These are phyloP conservation scores for Linnemannia hyalina DNA, from an alignment of 192 early-diverging fungal genomes.

Conservation along the genomic window DNA sequence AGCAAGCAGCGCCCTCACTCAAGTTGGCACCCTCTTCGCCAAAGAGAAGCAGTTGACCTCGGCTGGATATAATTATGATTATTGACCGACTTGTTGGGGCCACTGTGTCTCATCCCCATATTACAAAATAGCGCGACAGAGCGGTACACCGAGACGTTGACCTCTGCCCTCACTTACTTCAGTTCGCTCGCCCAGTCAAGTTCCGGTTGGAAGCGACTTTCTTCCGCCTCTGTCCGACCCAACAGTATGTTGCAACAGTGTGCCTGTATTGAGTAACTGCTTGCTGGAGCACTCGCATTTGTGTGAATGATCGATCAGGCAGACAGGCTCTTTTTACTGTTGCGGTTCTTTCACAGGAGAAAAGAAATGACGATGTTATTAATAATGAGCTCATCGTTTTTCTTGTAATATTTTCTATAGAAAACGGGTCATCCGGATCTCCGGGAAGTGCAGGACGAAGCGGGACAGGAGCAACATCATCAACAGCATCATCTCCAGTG, in stretches of 20 bases:
- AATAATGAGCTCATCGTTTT: background rate
- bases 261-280: background rate
- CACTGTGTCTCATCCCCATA: background rate
- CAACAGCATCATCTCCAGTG: constrained; percentile 34
- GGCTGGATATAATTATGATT: background rate
- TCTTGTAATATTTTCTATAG: background rate
- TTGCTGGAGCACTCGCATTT: background rate
- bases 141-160: constrained; percentile 49
- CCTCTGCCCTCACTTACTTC: constrained; percentile 50
- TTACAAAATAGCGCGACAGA: constrained; percentile 34
- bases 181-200: constrained; percentile 51
- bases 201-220: constrained; percentile 51
- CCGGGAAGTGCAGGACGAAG: constrained; percentile 4
- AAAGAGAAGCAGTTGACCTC: background rate
- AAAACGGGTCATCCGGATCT: constrained; percentile 35
- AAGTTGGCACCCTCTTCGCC: background rate
- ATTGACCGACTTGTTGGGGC: background rate
- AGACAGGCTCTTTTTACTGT: background rate
- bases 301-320: background rate
- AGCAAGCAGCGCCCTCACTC: background rate
- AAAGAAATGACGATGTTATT: background rate
- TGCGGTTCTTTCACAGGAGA: background rate
- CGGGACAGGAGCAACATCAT: constrained; percentile 4
- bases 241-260: constrained; percentile 12
- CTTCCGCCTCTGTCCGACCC: constrained; percentile 41